phyloP scores from a whole-genome alignment of 306 rosid genomes.

The Prunus salicina region DNA sequence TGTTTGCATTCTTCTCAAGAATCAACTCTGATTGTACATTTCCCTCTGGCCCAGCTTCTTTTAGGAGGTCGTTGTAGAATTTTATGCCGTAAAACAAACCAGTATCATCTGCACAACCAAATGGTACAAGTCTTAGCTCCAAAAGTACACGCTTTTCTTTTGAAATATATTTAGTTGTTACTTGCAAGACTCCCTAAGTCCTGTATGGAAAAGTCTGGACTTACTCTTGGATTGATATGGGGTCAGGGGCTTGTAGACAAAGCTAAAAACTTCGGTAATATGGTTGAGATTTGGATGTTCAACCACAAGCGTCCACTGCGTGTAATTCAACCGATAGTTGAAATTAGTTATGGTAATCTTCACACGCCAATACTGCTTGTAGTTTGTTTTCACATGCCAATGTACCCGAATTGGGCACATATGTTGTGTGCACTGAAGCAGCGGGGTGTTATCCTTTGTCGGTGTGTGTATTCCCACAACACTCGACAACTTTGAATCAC shows the following conservation, averaged over 20 bases:
- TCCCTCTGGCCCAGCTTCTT: slow-evolving; percentile 20
- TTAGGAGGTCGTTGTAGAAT: slow-evolving; percentile 13
- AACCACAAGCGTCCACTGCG: slow-evolving; percentile 76
- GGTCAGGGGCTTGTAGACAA: slow-evolving; percentile 77
- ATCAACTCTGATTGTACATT: slow-evolving; percentile 16
- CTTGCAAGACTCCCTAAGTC: too few species aligned
- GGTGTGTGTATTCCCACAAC: slow-evolving; percentile 37
- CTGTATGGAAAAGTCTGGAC: slow-evolving; percentile 10
- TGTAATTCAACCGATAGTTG: slow-evolving; percentile 64
- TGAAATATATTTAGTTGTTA: too few species aligned
- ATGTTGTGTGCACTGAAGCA: slow-evolving; percentile 86
- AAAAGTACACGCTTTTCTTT: too few species aligned
- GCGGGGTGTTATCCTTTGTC: slow-evolving; percentile 61
- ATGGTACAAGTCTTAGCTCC: not conserved
- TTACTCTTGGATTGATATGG: slow-evolving; percentile 82
- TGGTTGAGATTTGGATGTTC: slow-evolving; percentile 92
- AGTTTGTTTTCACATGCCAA: slow-evolving; percentile 84
- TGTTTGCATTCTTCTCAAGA: slow-evolving; percentile 5
- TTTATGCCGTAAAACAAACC: slow-evolving; percentile 15
- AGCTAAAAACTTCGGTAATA: slow-evolving; percentile 87
- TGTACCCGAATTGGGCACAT: slow-evolving; percentile 80
- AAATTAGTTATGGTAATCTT: slow-evolving; percentile 83
- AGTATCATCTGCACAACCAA: slow-evolving; percentile 15
- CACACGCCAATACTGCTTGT: slow-evolving; percentile 83
- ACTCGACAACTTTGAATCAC: slow-evolving; percentile 46